Conservation (phyloP, 805 yeast genomes). For the Suhomyces pyralidae region DNA sequence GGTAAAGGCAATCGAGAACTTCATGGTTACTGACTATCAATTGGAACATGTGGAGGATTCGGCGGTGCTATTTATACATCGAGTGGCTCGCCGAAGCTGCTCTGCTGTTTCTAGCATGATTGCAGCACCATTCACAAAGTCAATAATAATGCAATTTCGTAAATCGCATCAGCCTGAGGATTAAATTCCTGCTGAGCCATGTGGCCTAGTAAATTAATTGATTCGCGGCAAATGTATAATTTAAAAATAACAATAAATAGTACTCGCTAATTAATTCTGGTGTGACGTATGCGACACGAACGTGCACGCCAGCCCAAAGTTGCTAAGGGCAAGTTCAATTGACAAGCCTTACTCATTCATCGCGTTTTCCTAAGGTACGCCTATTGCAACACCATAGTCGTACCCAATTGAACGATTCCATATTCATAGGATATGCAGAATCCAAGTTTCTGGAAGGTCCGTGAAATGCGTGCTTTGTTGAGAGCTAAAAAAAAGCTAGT, state of each 20-base stretch:
- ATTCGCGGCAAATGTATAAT: neutral
- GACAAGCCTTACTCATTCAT: too few relatives aligned
- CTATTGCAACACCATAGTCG: too few relatives aligned
- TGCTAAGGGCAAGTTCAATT: neutral
- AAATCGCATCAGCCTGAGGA: neutral
- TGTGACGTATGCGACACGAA: neutral
- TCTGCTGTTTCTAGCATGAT: neutral
- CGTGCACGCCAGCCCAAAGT: neutral
- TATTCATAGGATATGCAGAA: too few relatives aligned
- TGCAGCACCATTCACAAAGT: neutral
- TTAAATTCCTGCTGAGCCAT: neutral
- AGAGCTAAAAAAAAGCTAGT: neutral
- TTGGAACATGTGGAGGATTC: neutral
- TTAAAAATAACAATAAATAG: neutral
- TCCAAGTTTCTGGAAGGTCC: neutral
- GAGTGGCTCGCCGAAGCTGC: neutral
- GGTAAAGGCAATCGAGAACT: conserved; percentile 8
- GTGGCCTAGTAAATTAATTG: neutral
- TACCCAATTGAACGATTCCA: too few relatives aligned
- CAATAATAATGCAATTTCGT: neutral
- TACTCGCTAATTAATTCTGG: neutral
- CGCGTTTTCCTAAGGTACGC: too few relatives aligned
- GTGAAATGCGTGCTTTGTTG: neutral
- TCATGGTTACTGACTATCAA: conserved; percentile 4
- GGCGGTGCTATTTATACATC: neutral